Evolutionary conservation across 2,329 filamentous ascomycete species (phyloP), one percentile per base, ranked within the genome.

Genomic region (Penicillium polonicum): DNA sequence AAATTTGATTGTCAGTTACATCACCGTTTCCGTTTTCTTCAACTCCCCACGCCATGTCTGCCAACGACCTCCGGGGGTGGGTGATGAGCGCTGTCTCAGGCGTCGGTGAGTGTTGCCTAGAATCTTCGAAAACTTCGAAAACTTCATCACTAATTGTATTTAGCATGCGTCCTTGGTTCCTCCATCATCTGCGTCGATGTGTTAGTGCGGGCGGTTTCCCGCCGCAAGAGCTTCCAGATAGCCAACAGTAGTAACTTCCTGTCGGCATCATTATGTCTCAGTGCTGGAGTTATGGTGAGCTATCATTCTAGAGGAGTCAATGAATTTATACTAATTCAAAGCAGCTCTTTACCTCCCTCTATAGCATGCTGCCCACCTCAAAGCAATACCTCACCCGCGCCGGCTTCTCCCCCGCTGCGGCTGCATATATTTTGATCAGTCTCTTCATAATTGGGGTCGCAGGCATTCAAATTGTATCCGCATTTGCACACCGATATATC

Each of bases 211-310:
- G 81, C 83, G 51, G 79, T 96, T 49, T 89, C 91, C 4, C 85
- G 88, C 52, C 86, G 88, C 75, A 85, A 82, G 67, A 82, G 87
- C 71, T 99, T 97, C 74, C 85, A 86, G 66, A 95, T 99, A 65
- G 86, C 95, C 70, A 89, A 96, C 61, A 97, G 90, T 76, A 93
- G 90, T 78, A 81, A 81, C 23, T 99, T 99, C 72, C 82, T 97
- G 5, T 92, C 92, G 0, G 86, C 87, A 23, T 97, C 93, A 0
- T 78, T 97, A 60, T 96, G 92, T 75, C 78, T 99, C 63, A 97
- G 92, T 72, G 96, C 96, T 65, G 93, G 94, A 43, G 92, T 97
- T 45, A 96, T 99, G 92, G 92, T 96, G 75, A 64, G 85, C 45
- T 21, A n/a, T 31, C 8, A 17, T 21, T 17, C 15, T 23, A 25